Evolutionary conservation across 345 rosid genomes (phyloP), one percentile per base, ranked within the genome.

Genomic region (Erysimum cheiranthoides): DNA sequence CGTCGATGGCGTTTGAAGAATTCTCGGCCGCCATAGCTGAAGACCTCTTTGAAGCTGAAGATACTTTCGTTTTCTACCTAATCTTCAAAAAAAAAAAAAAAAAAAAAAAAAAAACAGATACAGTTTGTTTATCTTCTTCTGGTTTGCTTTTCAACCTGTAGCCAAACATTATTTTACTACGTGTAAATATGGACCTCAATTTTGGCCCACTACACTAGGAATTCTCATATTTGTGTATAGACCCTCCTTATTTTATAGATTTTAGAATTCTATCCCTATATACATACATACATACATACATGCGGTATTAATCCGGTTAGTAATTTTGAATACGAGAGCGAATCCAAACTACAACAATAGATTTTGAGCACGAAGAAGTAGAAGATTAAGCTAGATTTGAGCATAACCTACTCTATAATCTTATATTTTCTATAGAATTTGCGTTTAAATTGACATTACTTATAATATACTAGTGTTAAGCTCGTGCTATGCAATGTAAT

Each of bases 21-120:
- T 83, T 76, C 73, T 43, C 78, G 46, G 78, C 78, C 81, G 78
- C 78, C 81, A 78, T 78, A 25, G 74, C 69, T 66, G 34, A 69
- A 42, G 47, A 53, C 61, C 57, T 52, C 51, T 45, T 14, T 25
- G 39, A 59, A 42, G 52, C 63, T 63, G 39, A 39, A 64, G 2
- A 18, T 7, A 31, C 34, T 65, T 57, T 54, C 17, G 67, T 10
- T 56, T 45, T 45, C 51, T 56, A 70, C 80, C 80, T 63, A 77
- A 77, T 70, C 71, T 39, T 69, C 14, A 6, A n/a, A 53, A 52
- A 1, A 11, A 5, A 0, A 42, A 12, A 53, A 52, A 1, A 11
- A 5, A 0, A 42, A 12, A 57, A 6, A 70, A 16, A 45, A 12
- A 21, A 6, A 52, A 14, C 4, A 27, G 27, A 46, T 8, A 36